These are phyloP conservation scores for Rhizoclosmatium globosum DNA, from an alignment of 192 early-diverging fungal genomes.

Conservation along the genomic window DNA sequence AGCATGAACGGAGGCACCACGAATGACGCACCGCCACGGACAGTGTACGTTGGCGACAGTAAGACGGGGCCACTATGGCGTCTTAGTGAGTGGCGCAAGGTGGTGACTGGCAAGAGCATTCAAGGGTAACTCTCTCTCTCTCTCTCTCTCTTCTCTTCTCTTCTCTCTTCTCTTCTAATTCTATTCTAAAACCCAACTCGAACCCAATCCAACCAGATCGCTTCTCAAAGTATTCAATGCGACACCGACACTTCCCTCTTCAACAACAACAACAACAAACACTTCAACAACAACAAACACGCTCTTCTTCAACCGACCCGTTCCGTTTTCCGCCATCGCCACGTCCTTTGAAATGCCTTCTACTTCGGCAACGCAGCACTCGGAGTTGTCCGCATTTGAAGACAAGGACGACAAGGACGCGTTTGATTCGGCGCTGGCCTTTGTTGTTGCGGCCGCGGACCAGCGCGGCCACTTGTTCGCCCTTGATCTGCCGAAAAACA, in stretches of 20 bases:
- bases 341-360: conserved; percentile 34
- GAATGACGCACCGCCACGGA: conserved; percentile 24
- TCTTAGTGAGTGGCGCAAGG: conserved; percentile 45
- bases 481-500: conserved; percentile 58
- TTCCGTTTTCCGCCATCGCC: conserved; percentile 45
- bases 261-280: neutral
- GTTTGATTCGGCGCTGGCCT: conserved; percentile 25
- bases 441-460: conserved; percentile 52
- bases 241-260: conserved; percentile 1
- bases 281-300: neutral
- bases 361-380: neutral
- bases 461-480: conserved; percentile 55
- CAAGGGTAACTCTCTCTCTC: conserved; percentile 26
- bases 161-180: too few relatives aligned
- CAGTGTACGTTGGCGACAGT: conserved; percentile 46
- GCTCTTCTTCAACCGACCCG: conserved; percentile 17
- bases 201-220: conserved; percentile 22
- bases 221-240: conserved; percentile 47
- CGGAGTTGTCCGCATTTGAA: neutral
- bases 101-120: conserved; percentile 36
- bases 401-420: neutral
- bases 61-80: conserved; percentile 45
- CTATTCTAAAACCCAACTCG: neutral
- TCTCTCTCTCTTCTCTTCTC: neutral
- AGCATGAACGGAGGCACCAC: too few relatives aligned